Conservation (phyloP, 495 filamentous ascomycete genomes). For the Tuber aestivum region DNA sequence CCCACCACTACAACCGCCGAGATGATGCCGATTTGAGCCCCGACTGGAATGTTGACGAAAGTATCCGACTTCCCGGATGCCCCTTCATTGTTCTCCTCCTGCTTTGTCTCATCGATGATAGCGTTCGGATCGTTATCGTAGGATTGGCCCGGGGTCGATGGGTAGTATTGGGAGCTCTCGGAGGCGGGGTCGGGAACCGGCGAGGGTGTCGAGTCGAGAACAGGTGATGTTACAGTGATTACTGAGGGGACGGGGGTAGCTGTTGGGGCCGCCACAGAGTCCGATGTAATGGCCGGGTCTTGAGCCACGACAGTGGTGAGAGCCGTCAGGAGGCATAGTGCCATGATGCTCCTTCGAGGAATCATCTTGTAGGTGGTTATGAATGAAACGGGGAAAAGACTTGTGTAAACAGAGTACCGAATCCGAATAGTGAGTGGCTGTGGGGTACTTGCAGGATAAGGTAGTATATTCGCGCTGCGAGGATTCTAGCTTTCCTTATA, state of each 20-base stretch:
- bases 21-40: constrained; percentile 42
- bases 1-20: constrained; percentile 36
- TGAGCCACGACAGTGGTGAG: constrained; percentile 27
- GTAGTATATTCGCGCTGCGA: constrained; percentile 5
- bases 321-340: constrained; percentile 24
- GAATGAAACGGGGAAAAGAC: not conserved
- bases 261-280: not conserved
- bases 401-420: not conserved
- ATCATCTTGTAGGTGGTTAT: constrained; percentile 20
- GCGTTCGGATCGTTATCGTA: constrained; percentile 14
- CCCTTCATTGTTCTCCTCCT: constrained; percentile 23
- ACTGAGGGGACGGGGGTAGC: not conserved
- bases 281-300: constrained; percentile 9
- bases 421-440: not conserved
- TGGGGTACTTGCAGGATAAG: not conserved
- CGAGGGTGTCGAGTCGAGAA: not conserved
- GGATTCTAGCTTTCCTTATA: constrained; percentile 5
- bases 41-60: constrained; percentile 38
- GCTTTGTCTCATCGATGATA: constrained; percentile 12
- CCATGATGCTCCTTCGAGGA: constrained; percentile 21
- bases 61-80: constrained; percentile 34
- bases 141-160: constrained; percentile 21
- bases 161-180: constrained; percentile 29
- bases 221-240: constrained; percentile 16
- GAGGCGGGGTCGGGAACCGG: constrained; percentile 2